phyloP scores from a whole-genome alignment of 306 rosid genomes.

The Astragalus membranaceus region DNA sequence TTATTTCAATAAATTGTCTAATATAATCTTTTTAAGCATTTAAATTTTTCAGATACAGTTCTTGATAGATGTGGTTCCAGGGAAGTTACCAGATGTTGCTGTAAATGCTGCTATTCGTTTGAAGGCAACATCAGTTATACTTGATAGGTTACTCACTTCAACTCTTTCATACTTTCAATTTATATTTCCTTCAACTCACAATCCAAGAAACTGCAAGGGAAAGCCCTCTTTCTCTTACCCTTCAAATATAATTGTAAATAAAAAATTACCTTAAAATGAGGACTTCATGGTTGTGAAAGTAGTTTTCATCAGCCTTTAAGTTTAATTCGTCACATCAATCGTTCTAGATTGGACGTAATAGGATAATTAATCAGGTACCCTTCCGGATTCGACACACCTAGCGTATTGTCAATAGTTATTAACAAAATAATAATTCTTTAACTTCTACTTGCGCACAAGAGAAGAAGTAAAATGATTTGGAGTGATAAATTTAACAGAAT shows the following conservation, averaged over 20 bases:
- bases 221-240: neutral
- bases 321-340: no score
- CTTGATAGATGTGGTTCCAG: conserved; percentile 36
- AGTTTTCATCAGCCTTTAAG: no score
- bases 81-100: conserved; percentile 42
- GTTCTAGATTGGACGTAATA: no score
- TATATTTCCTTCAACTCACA: neutral
- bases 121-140: conserved; percentile 52
- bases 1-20: neutral
- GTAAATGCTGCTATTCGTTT: conserved; percentile 23
- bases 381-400: no score
- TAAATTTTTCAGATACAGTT: conserved; percentile 41
- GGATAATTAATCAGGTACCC: no score
- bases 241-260: neutral
- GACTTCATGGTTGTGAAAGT: no score
- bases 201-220: neutral
- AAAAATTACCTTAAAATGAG: no score
- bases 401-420: no score
- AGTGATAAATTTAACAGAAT: no score
- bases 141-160: conserved; percentile 51
- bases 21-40: neutral
- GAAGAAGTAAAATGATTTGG: no score
- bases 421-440: no score
- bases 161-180: neutral
- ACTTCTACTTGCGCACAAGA: no score